phyloP scores from a whole-genome alignment of 331 rosid genomes.

The Quercus lobata region DNA sequence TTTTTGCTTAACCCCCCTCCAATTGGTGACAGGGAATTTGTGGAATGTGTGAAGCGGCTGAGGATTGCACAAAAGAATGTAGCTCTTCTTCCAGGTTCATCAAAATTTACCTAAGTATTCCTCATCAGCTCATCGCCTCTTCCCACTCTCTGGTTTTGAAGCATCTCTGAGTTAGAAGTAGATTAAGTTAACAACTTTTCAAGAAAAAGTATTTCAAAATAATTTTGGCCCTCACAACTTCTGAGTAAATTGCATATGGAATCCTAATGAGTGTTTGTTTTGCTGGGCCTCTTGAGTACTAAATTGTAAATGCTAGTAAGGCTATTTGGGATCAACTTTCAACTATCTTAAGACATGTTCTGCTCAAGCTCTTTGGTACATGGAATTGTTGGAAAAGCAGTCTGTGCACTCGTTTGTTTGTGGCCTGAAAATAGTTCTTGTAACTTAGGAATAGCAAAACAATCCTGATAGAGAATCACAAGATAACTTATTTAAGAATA shows the following conservation, averaged over 20 bases:
- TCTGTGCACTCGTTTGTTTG: neutral
- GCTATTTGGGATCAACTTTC: neutral
- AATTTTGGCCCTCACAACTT: neutral
- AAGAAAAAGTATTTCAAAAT: neutral
- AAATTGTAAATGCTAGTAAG: no score
- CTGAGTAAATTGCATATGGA: neutral
- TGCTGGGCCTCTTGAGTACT: no score
- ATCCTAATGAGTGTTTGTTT: neutral
- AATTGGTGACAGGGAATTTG: conserved; percentile 51
- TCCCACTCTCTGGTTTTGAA: neutral
- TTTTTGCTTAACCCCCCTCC: neutral
- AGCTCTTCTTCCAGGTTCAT: conserved; percentile 20
- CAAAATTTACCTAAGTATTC: conserved; percentile 20
- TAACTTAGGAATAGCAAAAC: neutral
- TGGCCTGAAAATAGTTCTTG: neutral
- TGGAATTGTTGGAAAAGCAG: neutral
- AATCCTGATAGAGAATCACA: neutral
- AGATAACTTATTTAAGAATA: neutral
- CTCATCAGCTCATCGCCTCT: neutral
- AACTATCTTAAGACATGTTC: neutral
- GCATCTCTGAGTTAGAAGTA: neutral
- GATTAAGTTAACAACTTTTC: neutral
- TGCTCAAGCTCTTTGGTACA: neutral
- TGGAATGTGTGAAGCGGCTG: conserved; percentile 69
- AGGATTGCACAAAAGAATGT: conserved; percentile 70